Base-by-base conservation (phyloP, 257 asterid genomes). In the Solanum commersonii region DNA sequence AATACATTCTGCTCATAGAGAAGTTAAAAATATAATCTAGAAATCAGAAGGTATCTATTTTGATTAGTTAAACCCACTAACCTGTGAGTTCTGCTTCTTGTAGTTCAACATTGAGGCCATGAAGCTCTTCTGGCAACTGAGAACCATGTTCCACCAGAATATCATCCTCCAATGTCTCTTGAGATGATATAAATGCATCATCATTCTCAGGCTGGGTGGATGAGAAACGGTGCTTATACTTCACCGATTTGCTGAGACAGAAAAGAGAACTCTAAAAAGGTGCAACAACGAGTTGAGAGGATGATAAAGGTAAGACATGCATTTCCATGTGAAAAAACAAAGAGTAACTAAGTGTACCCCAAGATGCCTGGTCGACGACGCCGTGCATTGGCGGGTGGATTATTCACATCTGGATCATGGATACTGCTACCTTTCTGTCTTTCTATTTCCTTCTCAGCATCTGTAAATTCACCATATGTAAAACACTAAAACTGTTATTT, bases 391-490 rank as follows among this genome's bases (percentile, higher is more conserved):
- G 85, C 83, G 29, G 92, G 88, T 84, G 94, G 93, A 88, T 89
- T 88, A 83, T 83, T 81, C 84, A 85, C 89, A 87, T 89, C 87
- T 83, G 87, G 44, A 87, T 87, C 90, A 86, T 91, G 90, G 46
- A 29, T 44, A 88, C 56, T 67, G 31, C 84, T 91, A 91, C 98
- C 98, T 88, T 86, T 86, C 88, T 88, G 98, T 86, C 91, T 97
- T n/a, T 88, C 91, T 89, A 97, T 93, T 92, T 97, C 99, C 72
- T 92, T 94, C 70, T 90, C 91, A 87, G 98, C 99, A 78, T 92
- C 99, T 97, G 91, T 72, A 88, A 12, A 88, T 60, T 89, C 73
- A 83, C 34, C 59, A 13, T n/a, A 72, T 0, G 83, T 86, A 77
- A 86, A 72, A 52, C 20, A 59, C 67, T 20, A 56, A 56, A 59